Conservation (phyloP, 225 moss, liverwort and hornwort species). For the Antitrichia curtipendula region DNA sequence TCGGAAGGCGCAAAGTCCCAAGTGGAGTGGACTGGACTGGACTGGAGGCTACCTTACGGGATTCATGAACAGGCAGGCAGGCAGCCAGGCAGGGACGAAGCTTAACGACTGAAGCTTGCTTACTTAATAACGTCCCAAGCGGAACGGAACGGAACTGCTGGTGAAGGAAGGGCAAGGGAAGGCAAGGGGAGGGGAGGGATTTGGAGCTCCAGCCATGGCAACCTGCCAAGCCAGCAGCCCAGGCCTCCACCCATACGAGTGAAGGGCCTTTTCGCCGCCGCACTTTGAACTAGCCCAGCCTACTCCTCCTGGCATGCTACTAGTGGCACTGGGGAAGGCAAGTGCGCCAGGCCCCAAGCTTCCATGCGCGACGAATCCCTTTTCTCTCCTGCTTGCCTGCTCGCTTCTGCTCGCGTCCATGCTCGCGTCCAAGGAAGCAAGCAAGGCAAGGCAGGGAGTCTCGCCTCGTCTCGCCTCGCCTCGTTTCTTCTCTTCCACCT, state of each 20-base stretch:
- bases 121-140: not conserved
- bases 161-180: not conserved
- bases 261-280: constrained; percentile 12
- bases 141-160: not conserved
- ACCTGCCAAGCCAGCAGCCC: not conserved
- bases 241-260: not conserved
- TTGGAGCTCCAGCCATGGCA: not conserved
- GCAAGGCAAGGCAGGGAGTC: not conserved
- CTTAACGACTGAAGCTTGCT: not conserved
- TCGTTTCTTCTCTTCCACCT: not conserved
- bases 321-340: not conserved
- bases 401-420: not conserved
- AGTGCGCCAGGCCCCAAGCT: not conserved
- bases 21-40: not conserved
- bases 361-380: not conserved
- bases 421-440: not conserved
- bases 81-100: not conserved
- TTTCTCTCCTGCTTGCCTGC: not conserved
- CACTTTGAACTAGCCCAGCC: constrained; percentile 1
- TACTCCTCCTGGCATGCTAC: not conserved
- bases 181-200: not conserved
- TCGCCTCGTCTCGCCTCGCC: too few species aligned
- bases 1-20: not conserved
- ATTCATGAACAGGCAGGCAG: not conserved
- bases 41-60: not conserved